Base-by-base conservation (phyloP, 805 yeast genomes). In the Saturnispora ahearnii region DNA sequence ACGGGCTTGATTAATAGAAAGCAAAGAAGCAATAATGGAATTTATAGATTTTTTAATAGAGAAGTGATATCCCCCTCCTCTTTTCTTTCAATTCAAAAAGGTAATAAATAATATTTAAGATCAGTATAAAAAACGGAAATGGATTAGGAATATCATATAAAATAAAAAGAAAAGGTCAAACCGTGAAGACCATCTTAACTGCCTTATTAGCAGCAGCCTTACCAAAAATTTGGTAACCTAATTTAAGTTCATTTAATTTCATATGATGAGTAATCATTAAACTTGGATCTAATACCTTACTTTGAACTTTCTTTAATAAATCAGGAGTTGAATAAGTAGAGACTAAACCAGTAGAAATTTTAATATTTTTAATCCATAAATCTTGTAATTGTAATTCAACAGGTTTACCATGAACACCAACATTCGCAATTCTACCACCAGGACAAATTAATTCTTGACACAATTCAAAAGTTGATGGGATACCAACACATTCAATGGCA, bases 371-470 rank as follows among this genome's bases (percentile, higher is more conserved):
- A 51, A 71, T 72, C 77, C 77, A 73, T 26, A 73, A 57, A 5
- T 72, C 71, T 57, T 73, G 73, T 43, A 73, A 55, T 41, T 67
- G 68, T 51, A 73, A 60, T 37, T 68, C 70, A 32, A 71, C 76
- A 41, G 66, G 60, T 28, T 57, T 55, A 45, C 77, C 78, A 48
- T 73, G 77, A 41, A 73, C 77, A 55, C 86, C 86, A 40, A 81
- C 79, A 61, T 81, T 83, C 28, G 84, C 84, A 55, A 76, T 74
- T 52, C 81, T 72, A 28, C 85, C 86, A 51, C 84, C 84, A 41
- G 79, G 73, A 24, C 72, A 66, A 53, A 79, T 72, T 33, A 76
- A 69, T 29, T 72, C 72, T 51, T 81, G 76, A 55, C 83, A 82
- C 54, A 77, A 66, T 57, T 77, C 75, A 60, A 81, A 79, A 48